Conservation (phyloP, 768 basidiomycete species). For the Lactarius evosmus region DNA sequence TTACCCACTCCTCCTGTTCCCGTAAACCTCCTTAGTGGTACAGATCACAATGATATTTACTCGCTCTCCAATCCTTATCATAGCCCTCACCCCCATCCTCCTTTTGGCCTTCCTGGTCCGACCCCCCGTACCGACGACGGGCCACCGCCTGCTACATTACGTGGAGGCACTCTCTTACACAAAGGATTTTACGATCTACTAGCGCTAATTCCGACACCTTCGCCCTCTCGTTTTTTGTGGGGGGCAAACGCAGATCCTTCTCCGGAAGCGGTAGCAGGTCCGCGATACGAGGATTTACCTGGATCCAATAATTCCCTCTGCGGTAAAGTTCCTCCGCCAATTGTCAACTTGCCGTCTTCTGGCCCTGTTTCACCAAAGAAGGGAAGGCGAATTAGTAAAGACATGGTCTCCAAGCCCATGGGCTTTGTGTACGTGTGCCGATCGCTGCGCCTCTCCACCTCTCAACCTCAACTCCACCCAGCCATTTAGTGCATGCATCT, state of each 20-base stretch:
- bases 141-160: slow-evolving; percentile 49
- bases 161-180: slow-evolving; percentile 73
- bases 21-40: slow-evolving; percentile 2
- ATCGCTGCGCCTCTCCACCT: slow-evolving; percentile 23
- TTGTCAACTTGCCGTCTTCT: slow-evolving; percentile 35
- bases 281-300: slow-evolving; percentile 62
- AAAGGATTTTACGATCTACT: slow-evolving; percentile 89
- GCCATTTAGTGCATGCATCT: slow-evolving; percentile 88
- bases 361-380: slow-evolving; percentile 42
- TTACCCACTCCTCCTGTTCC: slow-evolving; percentile 26
- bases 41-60: slow-evolving; percentile 20
- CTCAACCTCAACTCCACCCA: slow-evolving; percentile 36
- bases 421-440: slow-evolving; percentile 71
- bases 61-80: slow-evolving; percentile 26
- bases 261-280: slow-evolving; percentile 52
- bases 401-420: slow-evolving; percentile 82
- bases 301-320: slow-evolving; percentile 34
- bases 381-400: slow-evolving; percentile 72
- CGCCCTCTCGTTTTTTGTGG: slow-evolving; percentile 65
- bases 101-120: slow-evolving; percentile 30
- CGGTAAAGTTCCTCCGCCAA: slow-evolving; percentile 23
- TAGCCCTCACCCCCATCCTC: slow-evolving; percentile 40
- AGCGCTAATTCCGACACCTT: slow-evolving; percentile 63
- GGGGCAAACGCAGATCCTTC: slow-evolving; percentile 37
- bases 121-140: slow-evolving; percentile 38